Base-by-base conservation (phyloP, 2,329 filamentous ascomycete species). In the Falciphora oryzae region DNA sequence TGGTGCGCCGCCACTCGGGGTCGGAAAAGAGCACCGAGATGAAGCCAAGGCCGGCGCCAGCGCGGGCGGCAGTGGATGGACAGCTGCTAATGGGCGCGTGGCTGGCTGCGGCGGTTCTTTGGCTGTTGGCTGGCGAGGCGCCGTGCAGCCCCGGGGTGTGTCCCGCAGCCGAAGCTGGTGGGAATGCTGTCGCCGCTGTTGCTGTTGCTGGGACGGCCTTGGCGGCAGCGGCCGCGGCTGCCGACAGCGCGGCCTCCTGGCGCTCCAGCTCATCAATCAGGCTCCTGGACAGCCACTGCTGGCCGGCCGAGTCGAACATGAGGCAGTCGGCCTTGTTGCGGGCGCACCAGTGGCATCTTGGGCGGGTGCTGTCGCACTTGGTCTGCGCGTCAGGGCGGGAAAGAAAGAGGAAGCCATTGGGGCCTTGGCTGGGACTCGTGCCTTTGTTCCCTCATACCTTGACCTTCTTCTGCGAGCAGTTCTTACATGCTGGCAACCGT, bases 351-450 rank as follows among this genome's bases (percentile, higher is more conserved):
- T 66, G 66, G 62, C 74, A 75, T 66, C 69, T 72, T 2, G 74
- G 74, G 11, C 73, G 67, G 32, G 62, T 65, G 63, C 70, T 73
- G 62, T 75, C 74, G 57, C 73, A 75, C 67, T 71, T 53, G 44
- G 44, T 63, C 8, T 6, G 16, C 11, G 16, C 3, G 32, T 57
- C 18, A 35, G 59, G 13, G 4, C 2, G 28, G 44, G 35, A 38
- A 38, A 38, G 10, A 38, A 5, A 16, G 35, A 5, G 14, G 14
- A 29, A 3, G 35, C 16, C 5, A 8, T 32, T 32, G 31, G 10
- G 29, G 29, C 3, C 31, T 32, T 8, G 31, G 7, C 31, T 38
- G 25, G 18, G 27, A 18, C 2, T 25, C 1, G 10, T 8, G 27
- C 57, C n/a, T 58, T 27, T 18, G 2, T 2, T 27, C 14, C 14